These are phyloP conservation scores for Chenopodium suecicum DNA, from an alignment of 148 eudicot species.

Conservation along the genomic window DNA sequence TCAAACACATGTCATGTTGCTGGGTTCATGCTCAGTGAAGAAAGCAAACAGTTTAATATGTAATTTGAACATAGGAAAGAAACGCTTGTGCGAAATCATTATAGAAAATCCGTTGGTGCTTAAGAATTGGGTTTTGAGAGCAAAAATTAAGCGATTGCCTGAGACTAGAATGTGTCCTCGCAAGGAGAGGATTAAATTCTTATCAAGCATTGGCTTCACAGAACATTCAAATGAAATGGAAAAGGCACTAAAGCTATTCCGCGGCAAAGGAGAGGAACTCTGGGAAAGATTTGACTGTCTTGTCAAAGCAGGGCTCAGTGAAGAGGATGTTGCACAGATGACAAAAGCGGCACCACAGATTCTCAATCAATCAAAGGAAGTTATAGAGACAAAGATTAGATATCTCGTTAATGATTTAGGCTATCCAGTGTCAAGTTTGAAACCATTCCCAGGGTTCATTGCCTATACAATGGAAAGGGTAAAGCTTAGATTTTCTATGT, in stretches of 20 bases:
- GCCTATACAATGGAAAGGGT: constrained; percentile 47
- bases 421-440: constrained; percentile 53
- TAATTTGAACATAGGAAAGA: constrained; percentile 45
- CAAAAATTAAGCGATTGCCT: constrained; percentile 33
- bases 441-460: constrained; percentile 48
- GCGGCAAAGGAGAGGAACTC: constrained; percentile 67
- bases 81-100: constrained; percentile 44
- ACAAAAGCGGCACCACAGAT: constrained; percentile 57
- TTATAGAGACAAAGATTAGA: constrained; percentile 49
- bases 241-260: constrained; percentile 50
- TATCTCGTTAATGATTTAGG: constrained; percentile 60
- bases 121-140: constrained; percentile 54
- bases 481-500: constrained; percentile 63
- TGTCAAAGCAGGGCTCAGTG: constrained; percentile 56
- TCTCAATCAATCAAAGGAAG: constrained; percentile 54
- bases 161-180: constrained; percentile 18
- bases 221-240: constrained; percentile 63
- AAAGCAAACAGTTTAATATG: constrained; percentile 39
- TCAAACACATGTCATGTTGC: constrained; percentile 43
- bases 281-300: constrained; percentile 76
- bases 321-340: constrained; percentile 45
- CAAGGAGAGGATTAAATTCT: constrained; percentile 46
- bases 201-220: constrained; percentile 53
- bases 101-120: constrained; percentile 52
- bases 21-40: constrained; percentile 58